These are phyloP conservation scores for Luffa acutangula DNA, from an alignment of 306 rosid genomes.

Conservation along the genomic window DNA sequence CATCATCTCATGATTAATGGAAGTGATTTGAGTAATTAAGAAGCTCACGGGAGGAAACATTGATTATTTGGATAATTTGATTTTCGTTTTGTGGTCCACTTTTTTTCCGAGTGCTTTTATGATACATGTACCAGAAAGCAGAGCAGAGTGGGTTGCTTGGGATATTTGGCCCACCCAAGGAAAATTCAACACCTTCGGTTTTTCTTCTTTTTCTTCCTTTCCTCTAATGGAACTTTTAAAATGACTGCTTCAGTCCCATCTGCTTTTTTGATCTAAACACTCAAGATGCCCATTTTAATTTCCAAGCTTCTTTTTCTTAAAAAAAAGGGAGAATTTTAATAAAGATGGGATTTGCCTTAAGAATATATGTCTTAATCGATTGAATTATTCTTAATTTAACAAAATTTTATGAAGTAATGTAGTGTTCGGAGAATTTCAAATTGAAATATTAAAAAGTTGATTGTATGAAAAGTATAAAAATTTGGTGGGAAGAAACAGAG, in stretches of 20 bases:
- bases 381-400: too few species aligned
- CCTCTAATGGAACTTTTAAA: not conserved
- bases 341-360: too few species aligned
- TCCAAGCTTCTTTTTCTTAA: too few species aligned
- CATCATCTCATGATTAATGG: not conserved
- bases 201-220: not conserved
- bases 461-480: too few species aligned
- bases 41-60: not conserved
- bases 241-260: not conserved
- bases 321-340: too few species aligned
- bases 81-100: not conserved
- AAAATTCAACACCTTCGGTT: not conserved
- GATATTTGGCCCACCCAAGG: not conserved
- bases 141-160: not conserved
- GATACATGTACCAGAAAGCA: not conserved
- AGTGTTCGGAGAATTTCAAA: too few species aligned
- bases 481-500: too few species aligned
- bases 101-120: not conserved
- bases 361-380: too few species aligned
- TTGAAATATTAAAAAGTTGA: too few species aligned
- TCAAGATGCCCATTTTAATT: too few species aligned
- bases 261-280: too few species aligned
- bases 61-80: not conserved
- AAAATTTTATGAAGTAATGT: too few species aligned
- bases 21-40: not conserved